These are phyloP conservation scores for Volvox africanus DNA, from an alignment of 139 green algal genomes.

Conservation along the genomic window DNA sequence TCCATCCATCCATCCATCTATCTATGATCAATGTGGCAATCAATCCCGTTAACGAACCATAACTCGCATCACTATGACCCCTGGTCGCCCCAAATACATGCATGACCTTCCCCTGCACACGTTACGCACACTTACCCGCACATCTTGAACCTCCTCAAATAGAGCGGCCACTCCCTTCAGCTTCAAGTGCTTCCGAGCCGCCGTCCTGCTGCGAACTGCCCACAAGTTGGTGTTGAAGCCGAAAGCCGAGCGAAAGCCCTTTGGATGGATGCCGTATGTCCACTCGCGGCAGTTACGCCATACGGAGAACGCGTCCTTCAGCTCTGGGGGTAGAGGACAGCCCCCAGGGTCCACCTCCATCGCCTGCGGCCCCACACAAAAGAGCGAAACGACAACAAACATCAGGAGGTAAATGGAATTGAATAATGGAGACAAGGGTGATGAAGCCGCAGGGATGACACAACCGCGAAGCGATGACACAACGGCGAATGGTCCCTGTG, in stretches of 20 bases:
- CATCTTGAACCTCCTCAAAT: constrained; percentile 41
- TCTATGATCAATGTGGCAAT: no score
- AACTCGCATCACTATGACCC: no score
- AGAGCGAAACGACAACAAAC: background rate
- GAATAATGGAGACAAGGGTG: no score
- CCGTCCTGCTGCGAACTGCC: constrained; percentile 24
- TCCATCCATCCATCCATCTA: no score
- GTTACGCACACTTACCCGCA: constrained; percentile 1
- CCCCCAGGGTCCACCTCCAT: constrained; percentile 38
- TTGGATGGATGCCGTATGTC: constrained; percentile 41
- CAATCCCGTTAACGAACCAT: no score
- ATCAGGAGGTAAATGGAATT: background rate
- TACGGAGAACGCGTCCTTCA: background rate
- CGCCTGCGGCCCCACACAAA: background rate
- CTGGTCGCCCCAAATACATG: no score
- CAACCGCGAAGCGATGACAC: no score
- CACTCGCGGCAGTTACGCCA: constrained; percentile 45
- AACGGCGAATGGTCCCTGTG: no score
- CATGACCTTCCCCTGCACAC: no score
- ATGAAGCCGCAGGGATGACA: no score
- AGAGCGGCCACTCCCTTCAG: constrained; percentile 18
- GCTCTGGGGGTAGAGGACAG: constrained; percentile 30
- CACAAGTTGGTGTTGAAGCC: constrained; percentile 79
- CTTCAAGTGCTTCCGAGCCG: constrained; percentile 3
- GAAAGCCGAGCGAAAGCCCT: constrained; percentile 65